phyloP scores from a whole-genome alignment of 305 asterid genomes.

The Nicotiana rustica region DNA sequence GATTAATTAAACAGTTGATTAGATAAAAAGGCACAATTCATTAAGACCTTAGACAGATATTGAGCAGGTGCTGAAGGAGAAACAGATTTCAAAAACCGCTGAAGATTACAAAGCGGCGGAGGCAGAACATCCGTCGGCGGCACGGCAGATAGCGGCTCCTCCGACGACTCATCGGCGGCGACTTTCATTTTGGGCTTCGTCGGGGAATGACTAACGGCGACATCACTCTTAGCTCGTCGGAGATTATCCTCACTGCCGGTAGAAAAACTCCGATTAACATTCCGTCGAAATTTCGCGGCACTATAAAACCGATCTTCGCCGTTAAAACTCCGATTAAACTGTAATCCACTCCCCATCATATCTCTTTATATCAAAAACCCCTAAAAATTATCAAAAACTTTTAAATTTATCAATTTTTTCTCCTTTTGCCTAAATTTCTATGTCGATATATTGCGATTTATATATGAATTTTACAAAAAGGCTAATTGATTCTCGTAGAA shows the following conservation, averaged over 20 bases:
- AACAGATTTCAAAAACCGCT: slow-evolving; percentile 77
- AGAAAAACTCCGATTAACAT: slow-evolving; percentile 35
- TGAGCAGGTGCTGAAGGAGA: slow-evolving; percentile 84
- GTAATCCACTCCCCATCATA: slow-evolving; percentile 92
- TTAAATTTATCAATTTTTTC: not conserved
- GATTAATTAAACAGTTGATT: slow-evolving; percentile 28
- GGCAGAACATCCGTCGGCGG: not conserved
- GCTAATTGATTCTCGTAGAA: slow-evolving; percentile 29
- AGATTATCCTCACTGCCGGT: slow-evolving; percentile 47
- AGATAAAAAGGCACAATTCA: not conserved
- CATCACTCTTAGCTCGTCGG: slow-evolving; percentile 72
- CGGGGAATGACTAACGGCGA: slow-evolving; percentile 24
- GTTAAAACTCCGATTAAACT: slow-evolving; percentile 78
- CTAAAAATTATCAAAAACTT: not conserved
- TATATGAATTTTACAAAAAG: slow-evolving; percentile 14
- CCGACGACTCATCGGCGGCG: slow-evolving; percentile 49
- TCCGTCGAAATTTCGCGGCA: slow-evolving; percentile 75
- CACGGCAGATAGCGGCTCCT: slow-evolving; percentile 36
- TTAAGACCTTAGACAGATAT: slow-evolving; percentile 75
- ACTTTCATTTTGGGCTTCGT: slow-evolving; percentile 38
- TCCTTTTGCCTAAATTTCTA: not conserved
- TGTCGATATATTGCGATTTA: not conserved
- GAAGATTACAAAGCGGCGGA: slow-evolving; percentile 70
- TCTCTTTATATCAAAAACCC: slow-evolving; percentile 44
- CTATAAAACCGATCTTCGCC: slow-evolving; percentile 87